A percentile compares a stretch with the other conserved stretches of the same genome.
These are phyloP conservation scores for Amorphotheca resinae DNA, from an alignment of 495 filamentous ascomycete genomes.

Conservation along the genomic window DNA sequence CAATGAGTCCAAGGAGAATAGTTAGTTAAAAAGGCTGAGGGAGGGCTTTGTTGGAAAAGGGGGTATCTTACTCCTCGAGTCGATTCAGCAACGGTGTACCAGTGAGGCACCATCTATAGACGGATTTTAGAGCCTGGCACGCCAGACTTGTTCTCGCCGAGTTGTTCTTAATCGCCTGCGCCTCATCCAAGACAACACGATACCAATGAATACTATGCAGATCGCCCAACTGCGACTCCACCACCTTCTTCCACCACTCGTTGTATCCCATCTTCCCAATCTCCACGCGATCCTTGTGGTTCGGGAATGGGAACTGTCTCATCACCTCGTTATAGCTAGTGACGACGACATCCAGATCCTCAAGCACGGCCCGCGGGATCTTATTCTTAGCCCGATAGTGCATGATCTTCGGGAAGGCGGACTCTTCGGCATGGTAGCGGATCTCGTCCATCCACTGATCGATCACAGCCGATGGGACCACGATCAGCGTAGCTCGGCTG, in stretches of 20 bases:
- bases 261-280: conserved; percentile 3
- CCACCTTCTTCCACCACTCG: conserved; percentile 42
- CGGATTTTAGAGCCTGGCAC: conserved; percentile 37
- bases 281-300: neutral
- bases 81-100: conserved; percentile 50
- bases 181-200: conserved; percentile 91
- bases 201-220: conserved; percentile 59
- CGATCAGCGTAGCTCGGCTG: conserved; percentile 28
- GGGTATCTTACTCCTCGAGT: conserved; percentile 18
- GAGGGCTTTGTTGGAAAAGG: no score
- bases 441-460: conserved; percentile 49
- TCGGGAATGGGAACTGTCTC: conserved; percentile 15
- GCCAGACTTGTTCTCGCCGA: conserved; percentile 33
- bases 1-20: conserved; percentile 12
- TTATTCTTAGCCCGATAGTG: conserved; percentile 8
- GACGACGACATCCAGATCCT: conserved; percentile 20
- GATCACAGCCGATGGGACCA: conserved; percentile 40
- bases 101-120: conserved; percentile 45
- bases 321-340: conserved; percentile 44
- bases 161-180: conserved; percentile 55
- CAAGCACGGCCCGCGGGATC: conserved; percentile 6
- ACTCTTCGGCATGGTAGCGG: conserved; percentile 6
- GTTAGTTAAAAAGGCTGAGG: no score
- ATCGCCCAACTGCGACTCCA: conserved; percentile 55
- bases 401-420: conserved; percentile 17